Evolutionary conservation across 768 basidiomycete genomes (phyloP), one percentile per base, ranked within the genome.

Genomic region (Russula brevipes): DNA sequence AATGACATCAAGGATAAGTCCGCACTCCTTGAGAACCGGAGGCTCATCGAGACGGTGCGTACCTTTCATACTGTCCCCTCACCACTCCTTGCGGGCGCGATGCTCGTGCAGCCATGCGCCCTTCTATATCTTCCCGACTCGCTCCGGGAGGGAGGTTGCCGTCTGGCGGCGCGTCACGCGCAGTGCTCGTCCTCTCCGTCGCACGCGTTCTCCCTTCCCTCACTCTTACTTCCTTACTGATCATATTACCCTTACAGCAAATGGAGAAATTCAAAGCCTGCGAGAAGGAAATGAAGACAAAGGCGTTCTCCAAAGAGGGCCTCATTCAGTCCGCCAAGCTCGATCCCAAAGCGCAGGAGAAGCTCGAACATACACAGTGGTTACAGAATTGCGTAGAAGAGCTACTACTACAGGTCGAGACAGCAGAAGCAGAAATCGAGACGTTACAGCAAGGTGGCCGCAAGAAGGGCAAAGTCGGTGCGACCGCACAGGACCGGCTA

Each of bases 251-350:
- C 73, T 62, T 64, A 60, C 75, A 98, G 97, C 97, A 98, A 98
- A 99, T 99, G 97, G 97, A 99, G 80, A 95, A 94, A 73, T 99
- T 99, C 85, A 99, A 99, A 72, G 96, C 96, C 30, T 94, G 95
- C 77, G 97, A 99, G 79, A 99, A 98, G 80, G 97, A 99, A 78
- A 98, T 98, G 96, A 99, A 99, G 83, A 98, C 97, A 62, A 99
- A 99, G 75, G 97, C 97, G 0, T 99, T 98, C 77, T 98, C 95
- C 19, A 99, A 98, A 72, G 97, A 98, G 76, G 97, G 97, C 46
- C 81, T 99, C 46, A 97, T 89, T 64, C 92, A 94, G 64, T 92
- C 94, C 11, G 84, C 92, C 42, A 94, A 91, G 71, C 86, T 98
- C 30, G 97, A 98, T 76, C 97, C 97, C 59, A 94, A 93, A 72